A percentile compares a stretch with the other conserved stretches of the same genome.
phyloP scores from a whole-genome alignment of 2,329 filamentous ascomycete species.

The Monosporascus sp. region DNA sequence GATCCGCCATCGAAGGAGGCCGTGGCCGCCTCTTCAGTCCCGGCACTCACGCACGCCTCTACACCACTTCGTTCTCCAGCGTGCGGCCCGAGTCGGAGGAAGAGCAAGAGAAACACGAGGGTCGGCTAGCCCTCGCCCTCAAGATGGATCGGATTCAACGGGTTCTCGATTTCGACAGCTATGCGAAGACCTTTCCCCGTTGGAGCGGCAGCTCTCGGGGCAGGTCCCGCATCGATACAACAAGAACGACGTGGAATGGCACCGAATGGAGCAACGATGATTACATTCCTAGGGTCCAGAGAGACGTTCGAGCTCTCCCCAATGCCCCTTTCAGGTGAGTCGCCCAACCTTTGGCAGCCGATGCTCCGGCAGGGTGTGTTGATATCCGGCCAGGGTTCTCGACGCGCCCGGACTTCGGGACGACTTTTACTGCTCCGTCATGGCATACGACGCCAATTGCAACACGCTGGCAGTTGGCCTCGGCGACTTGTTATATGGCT shows the following conservation, averaged over 20 bases:
- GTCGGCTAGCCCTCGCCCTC: constrained; percentile 72
- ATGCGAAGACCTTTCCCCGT: constrained; percentile 20
- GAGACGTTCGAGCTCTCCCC: constrained; percentile 49
- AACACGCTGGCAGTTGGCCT: constrained; percentile 80
- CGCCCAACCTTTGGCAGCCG: background rate
- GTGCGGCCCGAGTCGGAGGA: constrained; percentile 43
- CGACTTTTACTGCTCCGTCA: constrained; percentile 89
- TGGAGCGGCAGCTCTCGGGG: constrained; percentile 18
- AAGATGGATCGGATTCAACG: constrained; percentile 67
- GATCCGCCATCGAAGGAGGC: constrained; percentile 54
- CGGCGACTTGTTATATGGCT: constrained; percentile 74
- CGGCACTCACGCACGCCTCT: constrained; percentile 67
- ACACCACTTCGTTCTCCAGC: constrained; percentile 44
- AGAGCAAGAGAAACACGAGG: constrained; percentile 63
- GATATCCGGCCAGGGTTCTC: constrained; percentile 57
- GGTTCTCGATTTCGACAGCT: constrained; percentile 53
- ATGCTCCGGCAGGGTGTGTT: constrained; percentile 14
- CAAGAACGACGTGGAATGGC: constrained; percentile 38
- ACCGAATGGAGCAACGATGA: constrained; percentile 31
- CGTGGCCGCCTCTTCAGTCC: constrained; percentile 60
- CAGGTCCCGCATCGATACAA: constrained; percentile 15
- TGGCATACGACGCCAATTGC: constrained; percentile 75
- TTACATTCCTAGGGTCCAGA: constrained; percentile 12
- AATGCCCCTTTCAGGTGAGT: constrained; percentile 71
- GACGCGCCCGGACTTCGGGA: constrained; percentile 86